Evolutionary conservation across 2,329 filamentous ascomycete species (phyloP), one percentile per base, ranked within the genome.

Genomic region (Cryoendolithus antarcticus): DNA sequence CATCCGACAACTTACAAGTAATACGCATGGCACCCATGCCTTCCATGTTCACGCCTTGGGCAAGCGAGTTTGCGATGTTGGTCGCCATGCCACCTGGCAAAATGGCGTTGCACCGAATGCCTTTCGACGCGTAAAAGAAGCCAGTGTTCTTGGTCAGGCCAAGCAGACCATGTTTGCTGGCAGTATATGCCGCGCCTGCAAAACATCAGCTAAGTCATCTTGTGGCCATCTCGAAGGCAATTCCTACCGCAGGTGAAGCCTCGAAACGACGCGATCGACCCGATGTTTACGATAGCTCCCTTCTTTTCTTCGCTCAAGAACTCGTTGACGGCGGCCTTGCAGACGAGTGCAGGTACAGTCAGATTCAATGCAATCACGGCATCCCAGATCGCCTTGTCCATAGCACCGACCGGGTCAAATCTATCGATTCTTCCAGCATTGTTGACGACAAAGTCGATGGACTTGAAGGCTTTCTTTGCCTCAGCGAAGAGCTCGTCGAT

Each of bases 91-190:
- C 66, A 7, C 70, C 72, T 32, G 72, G 60, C 9, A 43, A 39
- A 19, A 51, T 49, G 2, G 65, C 66, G 28, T 74, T 63, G 45
- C 62, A 65, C 36, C 66, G 64, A 43, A 78, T 71, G 15, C 71
- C 71, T 55, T 69, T 67, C 24, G 59, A 57, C 1, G 65, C 66
- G 48, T 78, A 78, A 49, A 64, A 71, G 0, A 66, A 63, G 2
- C 72, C 73, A 9, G 71, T 77, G 55, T 71, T 77, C 54, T 70
- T 71, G 9, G 70, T 73, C 41, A 76, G 54, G 1, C 68, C 72
- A 3, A 72, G 49, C 9, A 75, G 51, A 7, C 66, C 72, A 47
- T 74, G 70, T 56, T 75, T 74, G 54, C 61, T 65, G 1, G 64
- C 62, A 0, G 70, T 72, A 49, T 74, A 74, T 11, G 70, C 67